Base-by-base conservation (phyloP, 2,329 filamentous ascomycete genomes). In the Exophiala mesophila region DNA sequence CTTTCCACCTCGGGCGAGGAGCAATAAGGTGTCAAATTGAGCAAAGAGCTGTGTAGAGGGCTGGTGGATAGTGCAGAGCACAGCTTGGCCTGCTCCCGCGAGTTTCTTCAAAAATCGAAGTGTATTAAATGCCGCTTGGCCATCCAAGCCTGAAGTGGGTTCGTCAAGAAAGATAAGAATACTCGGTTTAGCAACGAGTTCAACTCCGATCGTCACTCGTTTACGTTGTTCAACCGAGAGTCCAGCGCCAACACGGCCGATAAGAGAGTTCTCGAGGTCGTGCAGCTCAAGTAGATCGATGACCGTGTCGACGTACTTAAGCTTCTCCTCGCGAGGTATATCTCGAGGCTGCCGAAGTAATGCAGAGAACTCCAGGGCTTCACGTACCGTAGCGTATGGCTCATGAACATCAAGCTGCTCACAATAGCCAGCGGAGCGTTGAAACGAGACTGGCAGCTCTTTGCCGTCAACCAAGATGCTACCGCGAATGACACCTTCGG, bases 61-160 rank as follows among this genome's bases (percentile, higher is more conserved):
- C 53, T 85, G 81, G 55, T 85, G 82, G 36, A 85, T 84, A 0
- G 82, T 85, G 53, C 81, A 83, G 23, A 85, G 64, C 31, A 85
- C 81, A 3, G 81, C 80, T 55, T 85, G 79, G 1, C 81, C 81
- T 16, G 78, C 76, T 9, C 70, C 66, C 16, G 78, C 71, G 2
- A 85, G 68, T 54, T 84, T 84, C 59, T 77, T 76, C 33, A 85
- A 59, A 63, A 85, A 83, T 2, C 76, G 70, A 3, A 83, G 71
- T 24, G 83, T 83, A 0, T 76, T 80, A 60, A 72, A 83, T 1
- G 82, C 80, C 1, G 76, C 76, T 50, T 84, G 80, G 5, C 74
- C 77, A 56, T 85, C 82, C 1, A 85, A 71, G 41, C 82, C 81
- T 39, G 76, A 80, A 0, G 82, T 85, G 1, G 82, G 82, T 55